Conservation (phyloP, 179 eudicot species). For the Silene vulgaris region DNA sequence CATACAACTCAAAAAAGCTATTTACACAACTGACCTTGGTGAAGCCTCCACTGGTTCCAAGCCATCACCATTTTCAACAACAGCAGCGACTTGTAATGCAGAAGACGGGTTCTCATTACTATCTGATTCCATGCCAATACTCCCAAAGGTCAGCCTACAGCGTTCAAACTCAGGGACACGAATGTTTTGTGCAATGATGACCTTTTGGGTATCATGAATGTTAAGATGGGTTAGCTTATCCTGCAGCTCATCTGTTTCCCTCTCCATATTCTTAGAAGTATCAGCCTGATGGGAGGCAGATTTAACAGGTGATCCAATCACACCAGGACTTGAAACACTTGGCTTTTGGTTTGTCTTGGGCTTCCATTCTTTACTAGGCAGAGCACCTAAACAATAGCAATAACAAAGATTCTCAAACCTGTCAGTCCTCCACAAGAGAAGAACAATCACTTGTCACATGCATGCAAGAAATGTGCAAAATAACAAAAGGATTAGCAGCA, state of each 20-base stretch:
- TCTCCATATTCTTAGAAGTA: slow-evolving; percentile 30
- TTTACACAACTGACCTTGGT: slow-evolving; percentile 38
- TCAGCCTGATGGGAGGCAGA: slow-evolving; percentile 40
- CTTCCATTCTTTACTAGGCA: slow-evolving; percentile 85
- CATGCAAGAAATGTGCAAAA: background rate
- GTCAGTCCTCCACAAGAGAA: background rate
- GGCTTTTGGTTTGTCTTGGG: slow-evolving; percentile 66
- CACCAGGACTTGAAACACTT: slow-evolving; percentile 47
- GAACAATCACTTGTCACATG: background rate
- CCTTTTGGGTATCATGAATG: slow-evolving; percentile 56
- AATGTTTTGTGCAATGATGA: slow-evolving; percentile 81
- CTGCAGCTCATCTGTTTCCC: slow-evolving; percentile 43
- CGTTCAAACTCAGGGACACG: slow-evolving; percentile 80
- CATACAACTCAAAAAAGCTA: background rate
- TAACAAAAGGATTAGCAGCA: background rate
- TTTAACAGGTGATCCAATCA: slow-evolving; percentile 62
- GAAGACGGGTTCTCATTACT: slow-evolving; percentile 32
- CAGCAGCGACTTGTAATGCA: slow-evolving; percentile 31
- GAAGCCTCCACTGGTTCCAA: slow-evolving; percentile 34
- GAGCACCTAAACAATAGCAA: slow-evolving; percentile 34
- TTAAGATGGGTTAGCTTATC: slow-evolving; percentile 43
- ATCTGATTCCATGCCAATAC: slow-evolving; percentile 57
- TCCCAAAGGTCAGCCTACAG: slow-evolving; percentile 71
- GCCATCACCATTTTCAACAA: slow-evolving; percentile 29
- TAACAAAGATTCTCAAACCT: background rate